Conservation (phyloP, 441 rosid genomes). For the Gossypium davidsonii region DNA sequence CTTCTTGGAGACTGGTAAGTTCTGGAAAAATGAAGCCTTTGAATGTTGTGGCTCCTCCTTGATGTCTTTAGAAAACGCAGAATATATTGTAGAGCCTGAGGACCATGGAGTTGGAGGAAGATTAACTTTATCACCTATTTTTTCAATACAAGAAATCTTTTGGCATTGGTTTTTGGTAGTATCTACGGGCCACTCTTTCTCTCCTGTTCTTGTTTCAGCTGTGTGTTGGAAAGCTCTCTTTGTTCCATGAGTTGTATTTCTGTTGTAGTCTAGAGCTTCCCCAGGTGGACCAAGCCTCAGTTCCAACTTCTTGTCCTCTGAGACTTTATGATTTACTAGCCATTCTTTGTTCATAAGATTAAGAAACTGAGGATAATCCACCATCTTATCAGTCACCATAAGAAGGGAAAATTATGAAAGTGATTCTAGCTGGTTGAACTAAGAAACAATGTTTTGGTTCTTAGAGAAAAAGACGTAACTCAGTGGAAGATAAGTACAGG, state of each 20-base stretch:
- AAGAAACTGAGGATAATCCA: conserved; percentile 20
- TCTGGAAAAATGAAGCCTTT: not conserved
- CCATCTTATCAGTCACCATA: conserved; percentile 15
- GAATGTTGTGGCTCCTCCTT: not conserved
- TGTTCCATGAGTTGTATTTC: conserved; percentile 19
- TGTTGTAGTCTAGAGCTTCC: conserved; percentile 19
- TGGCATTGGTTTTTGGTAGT: conserved; percentile 4
- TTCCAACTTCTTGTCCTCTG: conserved; percentile 33
- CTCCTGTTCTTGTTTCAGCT: conserved; percentile 1
- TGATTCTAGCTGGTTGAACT: not conserved
- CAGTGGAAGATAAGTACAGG: not conserved
- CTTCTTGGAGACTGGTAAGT: conserved; percentile 6
- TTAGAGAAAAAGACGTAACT: not conserved
- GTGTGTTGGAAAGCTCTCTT: conserved; percentile 27
- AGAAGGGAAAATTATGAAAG: conserved; percentile 4
- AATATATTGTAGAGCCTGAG: not conserved
- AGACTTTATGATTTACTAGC: conserved; percentile 1
- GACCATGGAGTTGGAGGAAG: not conserved
- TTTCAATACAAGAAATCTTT: not conserved
- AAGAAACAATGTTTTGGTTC: not conserved
- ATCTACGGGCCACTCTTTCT: not conserved
- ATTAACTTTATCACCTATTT: not conserved
- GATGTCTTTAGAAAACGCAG: not conserved
- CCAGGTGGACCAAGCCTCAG: conserved; percentile 41
- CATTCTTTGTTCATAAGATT: conserved; percentile 14